phyloP scores from a whole-genome alignment of 768 basidiomycete genomes.

The Hebeloma cylindrosporum region DNA sequence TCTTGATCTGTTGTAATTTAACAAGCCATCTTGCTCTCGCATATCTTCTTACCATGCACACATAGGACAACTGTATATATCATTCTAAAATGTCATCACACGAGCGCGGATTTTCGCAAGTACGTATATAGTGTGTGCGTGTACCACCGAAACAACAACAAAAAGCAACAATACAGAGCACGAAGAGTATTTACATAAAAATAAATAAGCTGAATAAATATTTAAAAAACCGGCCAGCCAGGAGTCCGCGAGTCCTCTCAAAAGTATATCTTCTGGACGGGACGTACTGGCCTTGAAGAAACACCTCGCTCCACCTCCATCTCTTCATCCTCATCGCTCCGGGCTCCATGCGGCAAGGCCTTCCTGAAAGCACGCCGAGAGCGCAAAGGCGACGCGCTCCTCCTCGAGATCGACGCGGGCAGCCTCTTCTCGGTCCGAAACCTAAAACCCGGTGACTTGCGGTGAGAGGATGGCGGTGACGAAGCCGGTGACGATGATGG shows the following conservation, averaged over 20 bases:
- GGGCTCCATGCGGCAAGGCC: not conserved
- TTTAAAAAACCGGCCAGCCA: not conserved
- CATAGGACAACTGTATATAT: too few species aligned
- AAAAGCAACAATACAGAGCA: not conserved
- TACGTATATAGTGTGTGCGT: too few species aligned
- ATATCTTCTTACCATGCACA: too few species aligned
- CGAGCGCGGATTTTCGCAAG: too few species aligned
- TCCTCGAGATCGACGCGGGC: too few species aligned
- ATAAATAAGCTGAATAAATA: constrained; percentile 11
- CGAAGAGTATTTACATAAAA: not conserved
- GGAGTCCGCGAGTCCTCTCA: too few species aligned
- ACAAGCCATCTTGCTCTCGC: too few species aligned
- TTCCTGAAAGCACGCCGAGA: not conserved
- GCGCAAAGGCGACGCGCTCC: too few species aligned
- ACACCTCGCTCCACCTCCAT: not conserved
- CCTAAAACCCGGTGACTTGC: not conserved
- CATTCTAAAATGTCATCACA: too few species aligned
- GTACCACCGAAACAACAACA: too few species aligned
- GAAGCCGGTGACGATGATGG: not conserved
- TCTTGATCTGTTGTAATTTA: too few species aligned
- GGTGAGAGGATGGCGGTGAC: not conserved
- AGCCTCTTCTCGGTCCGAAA: too few species aligned
- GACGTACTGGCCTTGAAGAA: not conserved
- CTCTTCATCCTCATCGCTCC: not conserved
- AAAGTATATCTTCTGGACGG: not conserved